Evolutionary conservation across 352 stramenopile genomes (phyloP).

Genomic region (Globisporangium barbulae): DNA sequence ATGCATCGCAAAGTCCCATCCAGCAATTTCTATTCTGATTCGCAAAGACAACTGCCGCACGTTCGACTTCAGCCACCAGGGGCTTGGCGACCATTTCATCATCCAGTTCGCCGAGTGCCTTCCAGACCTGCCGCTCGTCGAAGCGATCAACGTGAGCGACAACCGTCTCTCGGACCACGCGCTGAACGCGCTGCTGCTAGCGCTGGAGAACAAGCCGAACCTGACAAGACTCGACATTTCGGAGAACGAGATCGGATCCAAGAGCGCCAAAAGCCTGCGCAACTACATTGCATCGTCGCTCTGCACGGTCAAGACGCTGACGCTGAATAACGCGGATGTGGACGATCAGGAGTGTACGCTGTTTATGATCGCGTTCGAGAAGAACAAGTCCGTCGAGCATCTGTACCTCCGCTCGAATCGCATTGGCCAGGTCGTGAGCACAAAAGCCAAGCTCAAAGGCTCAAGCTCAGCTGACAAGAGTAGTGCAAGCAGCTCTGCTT

Average conservation of each 20-base stretch:
- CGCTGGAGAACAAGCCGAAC: conserved; percentile 68
- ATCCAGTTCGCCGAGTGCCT: conserved; percentile 56
- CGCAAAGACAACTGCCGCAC: conserved; percentile 38
- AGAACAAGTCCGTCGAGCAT: conserved; percentile 67
- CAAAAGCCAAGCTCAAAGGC: conserved; percentile 14
- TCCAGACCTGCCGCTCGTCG: conserved; percentile 56
- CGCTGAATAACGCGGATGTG: conserved; percentile 52
- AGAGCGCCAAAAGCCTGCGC: conserved; percentile 42
- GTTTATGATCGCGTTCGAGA: conserved; percentile 66
- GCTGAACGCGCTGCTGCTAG: conserved; percentile 45
- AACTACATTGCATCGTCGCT: conserved; percentile 63
- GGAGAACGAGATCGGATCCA: conserved; percentile 46
- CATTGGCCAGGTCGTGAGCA: conserved; percentile 55
- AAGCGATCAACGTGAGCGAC: conserved; percentile 58
- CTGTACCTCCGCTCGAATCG: conserved; percentile 69
- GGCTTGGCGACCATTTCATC: conserved; percentile 59
- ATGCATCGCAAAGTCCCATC: conserved; percentile 42
- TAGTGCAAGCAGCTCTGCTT: conserved; percentile 1
- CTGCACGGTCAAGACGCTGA: conserved; percentile 51
- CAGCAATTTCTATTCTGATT: conserved; percentile 43
- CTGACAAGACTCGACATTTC: conserved; percentile 60
- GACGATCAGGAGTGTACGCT: conserved; percentile 65
- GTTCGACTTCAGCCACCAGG: conserved; percentile 63
- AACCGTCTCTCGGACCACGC: conserved; percentile 55
- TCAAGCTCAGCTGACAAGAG: neutral